These are phyloP conservation scores for Phytophthora tubulina DNA, from an alignment of 352 stramenopile genomes.

Conservation along the genomic window DNA sequence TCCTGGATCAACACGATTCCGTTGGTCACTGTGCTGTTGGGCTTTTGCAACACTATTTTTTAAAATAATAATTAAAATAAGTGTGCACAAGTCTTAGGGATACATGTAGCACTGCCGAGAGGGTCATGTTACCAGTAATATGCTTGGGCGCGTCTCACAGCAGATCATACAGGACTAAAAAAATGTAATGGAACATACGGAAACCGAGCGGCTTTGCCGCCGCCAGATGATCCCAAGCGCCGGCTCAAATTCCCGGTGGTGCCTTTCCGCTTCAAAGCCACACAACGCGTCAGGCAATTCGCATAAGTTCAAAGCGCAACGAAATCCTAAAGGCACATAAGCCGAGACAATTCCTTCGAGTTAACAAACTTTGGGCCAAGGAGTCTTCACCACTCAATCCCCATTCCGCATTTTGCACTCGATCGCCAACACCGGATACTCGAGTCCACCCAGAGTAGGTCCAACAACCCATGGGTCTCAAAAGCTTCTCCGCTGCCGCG, in stretches of 20 bases:
- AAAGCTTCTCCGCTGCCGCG: neutral
- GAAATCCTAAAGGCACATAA: conserved; percentile 1
- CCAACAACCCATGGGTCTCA: conserved; percentile 18
- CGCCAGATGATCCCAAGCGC: conserved; percentile 10
- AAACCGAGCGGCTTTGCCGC: neutral
- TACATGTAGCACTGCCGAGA: neutral
- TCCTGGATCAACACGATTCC: too few relatives aligned
- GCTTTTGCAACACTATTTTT: too few relatives aligned
- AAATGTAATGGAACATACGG: neutral
- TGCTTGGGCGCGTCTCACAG: neutral
- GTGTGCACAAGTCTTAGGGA: too few relatives aligned
- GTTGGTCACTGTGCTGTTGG: too few relatives aligned
- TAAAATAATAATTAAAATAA: too few relatives aligned
- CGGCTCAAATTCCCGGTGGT: conserved; percentile 14
- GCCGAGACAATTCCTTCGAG: conserved; percentile 5
- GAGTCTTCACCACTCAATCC: conserved; percentile 9
- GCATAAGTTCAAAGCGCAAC: neutral
- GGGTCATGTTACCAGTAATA: neutral
- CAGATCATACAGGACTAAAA: conserved; percentile 4
- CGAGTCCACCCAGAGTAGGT: neutral
- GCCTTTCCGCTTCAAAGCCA: neutral
- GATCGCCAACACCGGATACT: neutral
- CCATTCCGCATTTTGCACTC: conserved; percentile 13
- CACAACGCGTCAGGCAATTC: neutral
- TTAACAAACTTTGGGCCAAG: neutral